phyloP scores from a whole-genome alignment of 2,329 filamentous ascomycete species.

The Diaporthe australafricana region DNA sequence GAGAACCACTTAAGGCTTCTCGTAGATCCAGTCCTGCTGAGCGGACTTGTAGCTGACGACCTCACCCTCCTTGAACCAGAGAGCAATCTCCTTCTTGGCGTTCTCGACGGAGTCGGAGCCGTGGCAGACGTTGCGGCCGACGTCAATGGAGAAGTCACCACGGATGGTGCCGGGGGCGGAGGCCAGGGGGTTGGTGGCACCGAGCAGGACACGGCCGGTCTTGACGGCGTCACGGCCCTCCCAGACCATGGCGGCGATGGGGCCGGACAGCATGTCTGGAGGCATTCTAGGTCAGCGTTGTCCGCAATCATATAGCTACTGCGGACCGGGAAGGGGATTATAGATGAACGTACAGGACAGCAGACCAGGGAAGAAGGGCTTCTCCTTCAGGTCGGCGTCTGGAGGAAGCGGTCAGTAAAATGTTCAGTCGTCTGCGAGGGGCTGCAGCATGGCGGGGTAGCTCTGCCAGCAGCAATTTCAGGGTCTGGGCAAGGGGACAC shows the following conservation, averaged over 20 bases:
- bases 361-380: slow-evolving; percentile 97
- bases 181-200: slow-evolving; percentile 97
- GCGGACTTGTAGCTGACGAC: slow-evolving; percentile 85
- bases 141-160: slow-evolving; percentile 85
- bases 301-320: background rate
- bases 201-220: slow-evolving; percentile 94
- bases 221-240: slow-evolving; percentile 99
- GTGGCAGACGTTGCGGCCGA: slow-evolving; percentile 75
- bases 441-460: slow-evolving; percentile 35
- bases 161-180: slow-evolving; percentile 98
- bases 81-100: slow-evolving; percentile 99
- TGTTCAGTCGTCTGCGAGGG: slow-evolving; percentile 10
- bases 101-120: slow-evolving; percentile 98
- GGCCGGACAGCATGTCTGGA: slow-evolving; percentile 94
- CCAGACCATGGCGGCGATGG: slow-evolving; percentile 99
- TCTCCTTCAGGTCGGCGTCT: slow-evolving; percentile 89
- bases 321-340: background rate
- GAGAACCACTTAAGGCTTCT: slow-evolving; percentile 72
- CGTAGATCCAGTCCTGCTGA: slow-evolving; percentile 95
- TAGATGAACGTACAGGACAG: slow-evolving; percentile 78
- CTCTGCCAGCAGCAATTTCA: slow-evolving; percentile 20
- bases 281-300: slow-evolving; percentile 38
- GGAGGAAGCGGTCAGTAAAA: slow-evolving; percentile 45
- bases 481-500: slow-evolving; percentile 45
- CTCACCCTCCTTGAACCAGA: slow-evolving; percentile 96